phyloP scores from a whole-genome alignment of 2,329 filamentous ascomycete genomes.

The Sclerotinia subarctica region DNA sequence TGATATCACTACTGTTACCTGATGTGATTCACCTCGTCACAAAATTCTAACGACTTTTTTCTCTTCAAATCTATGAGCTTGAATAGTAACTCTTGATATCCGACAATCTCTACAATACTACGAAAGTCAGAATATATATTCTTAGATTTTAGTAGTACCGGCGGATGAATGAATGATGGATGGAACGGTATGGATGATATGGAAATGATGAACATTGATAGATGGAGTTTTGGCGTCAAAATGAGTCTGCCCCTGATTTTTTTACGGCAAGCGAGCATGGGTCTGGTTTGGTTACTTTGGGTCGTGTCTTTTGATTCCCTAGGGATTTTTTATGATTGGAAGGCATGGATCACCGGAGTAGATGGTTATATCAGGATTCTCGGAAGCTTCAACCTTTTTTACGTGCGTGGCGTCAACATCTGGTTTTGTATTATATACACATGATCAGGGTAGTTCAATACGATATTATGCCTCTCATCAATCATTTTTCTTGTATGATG shows the following conservation, averaged over 20 bases:
- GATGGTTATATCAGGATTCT: not conserved
- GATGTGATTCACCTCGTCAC: not conserved
- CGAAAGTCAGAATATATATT: not conserved
- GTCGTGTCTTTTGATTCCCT: not conserved
- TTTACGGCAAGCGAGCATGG: not conserved
- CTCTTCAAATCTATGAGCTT: not conserved
- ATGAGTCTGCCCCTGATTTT: not conserved
- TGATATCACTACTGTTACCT: not conserved
- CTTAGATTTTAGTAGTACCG: not conserved
- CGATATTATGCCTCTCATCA: not conserved
- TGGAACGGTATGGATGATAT: not conserved
- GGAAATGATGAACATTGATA: conserved; percentile 15
- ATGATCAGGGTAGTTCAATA: not conserved
- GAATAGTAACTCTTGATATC: not conserved
- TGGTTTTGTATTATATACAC: not conserved
- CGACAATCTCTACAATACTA: not conserved
- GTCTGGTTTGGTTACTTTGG: conserved; percentile 4
- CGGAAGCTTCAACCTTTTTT: not conserved
- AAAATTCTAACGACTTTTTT: not conserved
- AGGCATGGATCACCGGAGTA: not conserved
- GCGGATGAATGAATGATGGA: conserved; percentile 2
- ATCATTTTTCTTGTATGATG: not conserved
- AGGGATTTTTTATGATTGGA: not conserved
- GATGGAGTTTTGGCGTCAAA: conserved; percentile 9
- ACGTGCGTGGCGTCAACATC: not conserved